Percentiles rank a stretch among this genome's conserved stretches.
These are phyloP conservation scores for Paraleonurus japonicus DNA, from an alignment of 257 asterid species.

Conservation along the genomic window DNA sequence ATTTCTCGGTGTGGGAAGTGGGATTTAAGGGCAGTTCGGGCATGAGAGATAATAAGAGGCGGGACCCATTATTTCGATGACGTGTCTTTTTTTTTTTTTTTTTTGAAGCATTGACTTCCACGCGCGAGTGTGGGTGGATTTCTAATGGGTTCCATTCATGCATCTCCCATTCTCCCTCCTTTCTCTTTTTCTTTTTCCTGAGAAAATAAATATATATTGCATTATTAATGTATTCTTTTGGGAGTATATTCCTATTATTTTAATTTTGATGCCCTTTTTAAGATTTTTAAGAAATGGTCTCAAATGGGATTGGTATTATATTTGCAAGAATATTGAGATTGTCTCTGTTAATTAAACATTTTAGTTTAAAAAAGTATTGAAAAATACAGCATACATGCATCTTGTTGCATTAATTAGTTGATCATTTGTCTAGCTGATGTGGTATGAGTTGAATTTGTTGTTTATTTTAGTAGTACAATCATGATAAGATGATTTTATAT, in stretches of 20 bases:
- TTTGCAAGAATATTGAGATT: constrained; percentile 14
- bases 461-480: constrained; percentile 19
- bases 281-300: not conserved
- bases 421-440: constrained; percentile 25
- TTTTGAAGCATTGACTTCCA: constrained; percentile 19
- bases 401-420: constrained; percentile 19
- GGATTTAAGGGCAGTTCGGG: constrained; percentile 49
- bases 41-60: constrained; percentile 43
- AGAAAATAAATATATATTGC: not conserved
- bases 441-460: constrained; percentile 21
- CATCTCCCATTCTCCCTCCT: not conserved
- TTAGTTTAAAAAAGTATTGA: not conserved
- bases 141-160: constrained; percentile 24
- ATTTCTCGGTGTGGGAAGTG: constrained; percentile 37
- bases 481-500: constrained; percentile 1
- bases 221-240: not conserved
- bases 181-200: not conserved
- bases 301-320: constrained; percentile 2
- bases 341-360: constrained; percentile 26
- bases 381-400: constrained; percentile 24
- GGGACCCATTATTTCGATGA: constrained; percentile 55
- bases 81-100: constrained; percentile 48
- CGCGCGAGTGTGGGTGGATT: constrained; percentile 33
- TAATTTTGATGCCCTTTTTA: not conserved
- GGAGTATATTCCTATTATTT: constrained; percentile 20